These are phyloP conservation scores for Neurospora pannonica DNA, from an alignment of 495 filamentous ascomycete genomes.

Conservation along the genomic window DNA sequence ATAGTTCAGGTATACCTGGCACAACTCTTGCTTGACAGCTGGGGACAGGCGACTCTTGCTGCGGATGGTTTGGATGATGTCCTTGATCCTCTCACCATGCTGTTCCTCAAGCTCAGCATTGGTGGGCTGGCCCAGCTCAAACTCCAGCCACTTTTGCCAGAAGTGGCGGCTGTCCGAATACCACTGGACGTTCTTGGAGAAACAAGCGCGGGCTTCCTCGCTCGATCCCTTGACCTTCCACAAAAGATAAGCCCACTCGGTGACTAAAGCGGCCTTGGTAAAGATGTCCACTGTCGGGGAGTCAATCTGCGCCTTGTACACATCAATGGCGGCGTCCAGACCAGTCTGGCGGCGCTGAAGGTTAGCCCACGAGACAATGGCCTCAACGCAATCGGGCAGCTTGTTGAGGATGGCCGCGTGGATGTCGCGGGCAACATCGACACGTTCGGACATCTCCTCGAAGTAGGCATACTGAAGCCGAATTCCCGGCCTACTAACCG, in stretches of 20 bases:
- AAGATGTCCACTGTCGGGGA: constrained; percentile 60
- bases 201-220: constrained; percentile 81
- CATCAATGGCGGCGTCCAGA: constrained; percentile 75
- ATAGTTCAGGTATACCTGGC: constrained; percentile 72
- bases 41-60: constrained; percentile 63
- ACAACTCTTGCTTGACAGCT: constrained; percentile 63
- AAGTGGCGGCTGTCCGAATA: constrained; percentile 84
- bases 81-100: constrained; percentile 66
- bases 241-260: constrained; percentile 79
- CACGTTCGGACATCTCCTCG: constrained; percentile 70
- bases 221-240: constrained; percentile 85
- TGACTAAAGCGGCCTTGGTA: constrained; percentile 78
- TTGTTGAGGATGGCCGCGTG: constrained; percentile 64
- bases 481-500: constrained; percentile 70
- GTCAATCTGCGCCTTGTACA: constrained; percentile 75
- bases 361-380: constrained; percentile 83
- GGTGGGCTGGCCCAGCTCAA: constrained; percentile 84
- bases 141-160: constrained; percentile 82
- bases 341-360: constrained; percentile 75
- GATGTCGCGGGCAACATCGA: constrained; percentile 73
- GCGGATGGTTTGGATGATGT: constrained; percentile 70
- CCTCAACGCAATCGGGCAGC: constrained; percentile 69
- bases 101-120: constrained; percentile 51
- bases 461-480: constrained; percentile 90
- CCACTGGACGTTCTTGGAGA: constrained; percentile 70